Percentiles rank a stretch among this genome's conserved stretches.
phyloP scores from a whole-genome alignment of 352 stramenopile genomes.

The Blastocystis sp. region DNA sequence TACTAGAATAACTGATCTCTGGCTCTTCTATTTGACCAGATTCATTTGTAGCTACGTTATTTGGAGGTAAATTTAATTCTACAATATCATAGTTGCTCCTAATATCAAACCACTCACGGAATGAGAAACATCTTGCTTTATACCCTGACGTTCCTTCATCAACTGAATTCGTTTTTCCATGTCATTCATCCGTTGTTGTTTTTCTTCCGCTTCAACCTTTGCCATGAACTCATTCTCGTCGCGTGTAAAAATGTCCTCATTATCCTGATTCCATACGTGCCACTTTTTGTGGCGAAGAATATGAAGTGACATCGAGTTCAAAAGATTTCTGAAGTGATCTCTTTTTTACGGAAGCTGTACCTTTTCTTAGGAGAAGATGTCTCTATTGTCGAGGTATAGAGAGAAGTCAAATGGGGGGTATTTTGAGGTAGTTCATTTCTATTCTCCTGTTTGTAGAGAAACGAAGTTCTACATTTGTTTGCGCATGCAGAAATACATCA shows the following conservation, averaged over 20 bases:
- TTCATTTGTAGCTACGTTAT: neutral
- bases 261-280: conserved; percentile 61
- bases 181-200: neutral
- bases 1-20: neutral
- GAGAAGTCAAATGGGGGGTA: neutral
- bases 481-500: neutral
- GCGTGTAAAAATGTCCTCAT: conserved; percentile 13
- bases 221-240: conserved; percentile 56
- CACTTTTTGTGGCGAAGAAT: conserved; percentile 60
- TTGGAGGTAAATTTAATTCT: neutral
- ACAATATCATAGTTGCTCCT: neutral
- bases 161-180: conserved; percentile 56
- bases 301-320: neutral
- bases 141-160: conserved; percentile 17
- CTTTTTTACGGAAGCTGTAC: neutral
- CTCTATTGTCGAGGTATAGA: neutral
- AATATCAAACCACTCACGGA: neutral
- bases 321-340: neutral
- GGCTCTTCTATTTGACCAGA: neutral
- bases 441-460: neutral
- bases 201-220: conserved; percentile 47
- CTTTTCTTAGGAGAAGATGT: neutral
- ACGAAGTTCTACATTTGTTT: neutral
- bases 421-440: neutral
- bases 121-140: neutral